Evolutionary conservation across 1,139 yeast genomes (phyloP), one percentile per base, ranked within the genome.

Genomic region (Candida tropicalis): DNA sequence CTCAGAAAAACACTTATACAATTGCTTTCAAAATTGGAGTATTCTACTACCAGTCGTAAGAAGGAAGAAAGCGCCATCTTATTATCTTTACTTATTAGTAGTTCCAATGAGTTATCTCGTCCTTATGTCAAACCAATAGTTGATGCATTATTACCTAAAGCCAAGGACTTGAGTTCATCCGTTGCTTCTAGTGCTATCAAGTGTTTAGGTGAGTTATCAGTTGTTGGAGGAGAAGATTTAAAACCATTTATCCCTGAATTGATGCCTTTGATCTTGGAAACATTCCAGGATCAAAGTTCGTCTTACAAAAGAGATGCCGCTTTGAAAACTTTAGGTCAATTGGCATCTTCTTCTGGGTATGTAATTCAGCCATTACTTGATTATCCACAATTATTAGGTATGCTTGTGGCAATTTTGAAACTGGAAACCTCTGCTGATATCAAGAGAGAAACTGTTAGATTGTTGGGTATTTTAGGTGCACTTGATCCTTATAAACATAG

Each of bases 401-500:
- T 88, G 65, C 69, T 93, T 31, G 89, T 91, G 3, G 84, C 82
- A 38, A 89, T 93, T 34, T 69, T 93, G 47, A 87, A 86, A 51
- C 82, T 90, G 50, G 97, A 90, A 55, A 80, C 84, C 11, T 82
- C 95, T 0, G 77, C 84, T 1, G 68, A 78, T 3, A 82, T 88
- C 5, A 79, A 95, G 55, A 73, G 97, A 46, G 98, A 91, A 60
- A 86, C 97, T 0, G 97, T 93, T 0, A 75, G 93, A 52, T 67
- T 93, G 17, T 70, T 93, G 49, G 99, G 99, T 57, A 90, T 91
- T 31, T 69, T 95, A 35, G 99, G 99, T 47, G 99, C 99, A 0
- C 71, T 95, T 41, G 99, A 95, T 64, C 99, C 99, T 1, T 93
- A 91, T 60, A 90, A 88, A 57, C 95, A 90, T 55, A 81, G 97